Evolutionary conservation across 139 green algal genomes (phyloP).

Genomic region (Pedinophyceae sp.): DNA sequence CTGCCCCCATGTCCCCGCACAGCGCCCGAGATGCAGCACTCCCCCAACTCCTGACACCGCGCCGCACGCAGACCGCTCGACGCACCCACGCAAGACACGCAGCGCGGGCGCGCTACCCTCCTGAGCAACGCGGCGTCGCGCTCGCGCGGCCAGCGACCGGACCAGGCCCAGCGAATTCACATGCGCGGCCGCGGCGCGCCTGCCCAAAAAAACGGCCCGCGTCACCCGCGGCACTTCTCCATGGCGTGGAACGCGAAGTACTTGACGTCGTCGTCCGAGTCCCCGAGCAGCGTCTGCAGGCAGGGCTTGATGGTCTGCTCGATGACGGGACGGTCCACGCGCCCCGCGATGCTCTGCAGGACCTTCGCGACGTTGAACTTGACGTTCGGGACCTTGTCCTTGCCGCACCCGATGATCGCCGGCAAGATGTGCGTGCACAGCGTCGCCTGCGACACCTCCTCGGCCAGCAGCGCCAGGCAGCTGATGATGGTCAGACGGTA

Average conservation of each 20-base stretch:
- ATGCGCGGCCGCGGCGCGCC: too few species aligned
- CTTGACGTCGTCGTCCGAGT: conserved; percentile 79
- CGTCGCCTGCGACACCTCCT: conserved; percentile 58
- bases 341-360: conserved; percentile 52
- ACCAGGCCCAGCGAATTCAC: too few species aligned
- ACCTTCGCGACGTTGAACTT: conserved; percentile 89
- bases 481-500: conserved; percentile 86
- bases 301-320: conserved; percentile 60
- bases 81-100: too few species aligned
- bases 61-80: too few species aligned
- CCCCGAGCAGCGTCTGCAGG: conserved; percentile 63
- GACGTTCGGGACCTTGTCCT: conserved; percentile 70
- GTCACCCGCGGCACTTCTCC: background rate
- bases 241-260: conserved; percentile 50
- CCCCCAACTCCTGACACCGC: too few species aligned
- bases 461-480: conserved; percentile 61
- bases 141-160: too few species aligned
- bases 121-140: too few species aligned
- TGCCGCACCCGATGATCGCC: conserved; percentile 35
- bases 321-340: conserved; percentile 49
- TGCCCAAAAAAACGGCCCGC: too few species aligned
- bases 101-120: too few species aligned
- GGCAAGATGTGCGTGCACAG: conserved; percentile 73
- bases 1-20: too few species aligned
- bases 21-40: too few species aligned